phyloP scores from a whole-genome alignment of 108 stramenopile genomes.

The Nitzschia sp. region DNA sequence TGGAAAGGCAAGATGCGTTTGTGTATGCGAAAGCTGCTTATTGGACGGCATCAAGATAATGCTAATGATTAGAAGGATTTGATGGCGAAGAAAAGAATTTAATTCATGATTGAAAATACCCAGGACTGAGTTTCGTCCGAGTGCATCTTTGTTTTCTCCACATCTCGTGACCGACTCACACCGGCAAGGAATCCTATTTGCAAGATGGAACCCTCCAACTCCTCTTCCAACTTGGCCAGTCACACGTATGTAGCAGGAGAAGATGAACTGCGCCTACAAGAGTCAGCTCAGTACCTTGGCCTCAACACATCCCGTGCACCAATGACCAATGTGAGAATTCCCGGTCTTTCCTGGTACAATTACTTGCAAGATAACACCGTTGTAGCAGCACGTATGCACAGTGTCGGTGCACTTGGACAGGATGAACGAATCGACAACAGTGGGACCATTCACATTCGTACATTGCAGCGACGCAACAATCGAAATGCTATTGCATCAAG shows the following conservation, averaged over 20 bases:
- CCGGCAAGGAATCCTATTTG: background rate
- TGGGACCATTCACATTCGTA: conserved; percentile 35
- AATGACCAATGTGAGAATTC: conserved; percentile 4
- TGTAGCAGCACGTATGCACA: conserved; percentile 44
- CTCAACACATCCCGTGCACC: conserved; percentile 20
- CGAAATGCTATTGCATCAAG: conserved; percentile 4
- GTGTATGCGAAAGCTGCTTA: too few species aligned
- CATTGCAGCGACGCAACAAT: conserved; percentile 21
- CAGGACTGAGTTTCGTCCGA: too few species aligned
- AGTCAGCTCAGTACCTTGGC: conserved; percentile 23
- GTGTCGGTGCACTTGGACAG: conserved; percentile 37
- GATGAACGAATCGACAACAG: conserved; percentile 35
- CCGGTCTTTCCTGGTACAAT: background rate
- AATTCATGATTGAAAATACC: too few species aligned
- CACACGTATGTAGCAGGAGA: conserved; percentile 41
- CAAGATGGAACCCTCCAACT: background rate
- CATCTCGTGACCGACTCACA: background rate
- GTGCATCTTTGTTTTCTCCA: too few species aligned
- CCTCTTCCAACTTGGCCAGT: background rate
- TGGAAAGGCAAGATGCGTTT: too few species aligned
- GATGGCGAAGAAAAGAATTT: too few species aligned
- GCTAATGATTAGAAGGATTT: too few species aligned
- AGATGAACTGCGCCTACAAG: conserved; percentile 17
- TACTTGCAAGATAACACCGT: conserved; percentile 32
- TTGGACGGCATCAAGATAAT: too few species aligned